A percentile compares a stretch with the other conserved stretches of the same genome.
Conservation (phyloP, 345 rosid species). For the Populus nigra region DNA sequence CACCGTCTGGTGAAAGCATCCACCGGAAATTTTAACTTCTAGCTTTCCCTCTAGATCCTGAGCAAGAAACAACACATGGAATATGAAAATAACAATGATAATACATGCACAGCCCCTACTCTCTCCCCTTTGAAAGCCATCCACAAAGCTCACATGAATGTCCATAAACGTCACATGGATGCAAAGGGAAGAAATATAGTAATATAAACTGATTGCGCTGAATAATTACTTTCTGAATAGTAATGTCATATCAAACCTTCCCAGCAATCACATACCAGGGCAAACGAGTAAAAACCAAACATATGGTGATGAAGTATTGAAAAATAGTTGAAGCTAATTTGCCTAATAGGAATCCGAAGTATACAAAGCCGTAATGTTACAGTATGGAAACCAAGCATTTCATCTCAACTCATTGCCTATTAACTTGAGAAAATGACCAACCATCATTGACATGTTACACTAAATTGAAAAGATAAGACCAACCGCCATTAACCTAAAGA, state of each 20-base stretch:
- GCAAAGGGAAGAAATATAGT: neutral
- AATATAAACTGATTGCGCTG: no score
- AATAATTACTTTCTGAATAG: neutral
- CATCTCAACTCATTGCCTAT: neutral
- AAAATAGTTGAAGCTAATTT: neutral
- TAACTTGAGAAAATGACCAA: neutral
- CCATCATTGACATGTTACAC: neutral
- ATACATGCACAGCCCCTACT: neutral
- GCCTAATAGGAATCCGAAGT: neutral
- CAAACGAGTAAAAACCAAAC: neutral
- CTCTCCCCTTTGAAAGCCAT: neutral
- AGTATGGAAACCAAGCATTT: neutral
- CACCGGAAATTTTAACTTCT: neutral
- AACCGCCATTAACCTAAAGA: constrained; percentile 12
- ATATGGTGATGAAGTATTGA: neutral
- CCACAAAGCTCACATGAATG: neutral
- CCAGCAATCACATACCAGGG: neutral
- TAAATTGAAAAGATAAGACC: neutral
- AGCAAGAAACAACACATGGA: neutral
- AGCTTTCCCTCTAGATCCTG: neutral
- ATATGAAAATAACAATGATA: neutral
- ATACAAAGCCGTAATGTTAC: neutral
- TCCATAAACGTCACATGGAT: neutral
- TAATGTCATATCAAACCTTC: neutral
- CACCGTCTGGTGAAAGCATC: no score